Conservation (phyloP, 169 alveolate genomes). For the Cryptosporidium ubiquitum region DNA sequence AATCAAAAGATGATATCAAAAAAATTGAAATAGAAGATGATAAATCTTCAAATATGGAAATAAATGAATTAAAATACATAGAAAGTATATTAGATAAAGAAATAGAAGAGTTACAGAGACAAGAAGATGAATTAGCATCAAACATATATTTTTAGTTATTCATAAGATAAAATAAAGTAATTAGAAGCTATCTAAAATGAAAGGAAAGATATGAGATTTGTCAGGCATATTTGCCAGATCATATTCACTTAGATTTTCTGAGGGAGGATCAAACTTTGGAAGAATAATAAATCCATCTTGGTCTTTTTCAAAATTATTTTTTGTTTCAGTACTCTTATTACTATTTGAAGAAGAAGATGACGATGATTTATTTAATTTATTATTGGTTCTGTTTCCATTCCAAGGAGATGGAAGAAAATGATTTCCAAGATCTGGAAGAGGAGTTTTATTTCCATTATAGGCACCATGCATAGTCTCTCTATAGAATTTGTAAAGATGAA, state of each 20-base stretch:
- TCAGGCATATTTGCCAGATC: constrained; percentile 18
- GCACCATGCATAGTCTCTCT: constrained; percentile 73
- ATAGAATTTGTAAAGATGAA: constrained; percentile 57
- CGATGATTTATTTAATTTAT: background rate
- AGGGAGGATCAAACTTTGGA: constrained; percentile 28
- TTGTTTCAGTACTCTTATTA: background rate
- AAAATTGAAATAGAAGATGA: background rate
- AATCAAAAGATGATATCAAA: background rate
- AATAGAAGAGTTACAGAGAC: constrained; percentile 56
- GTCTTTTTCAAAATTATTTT: constrained; percentile 22
- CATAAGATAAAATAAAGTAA: background rate
- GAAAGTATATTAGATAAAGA: constrained; percentile 65
- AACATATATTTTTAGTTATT: constrained; percentile 1
- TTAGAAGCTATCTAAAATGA: constrained; percentile 36
- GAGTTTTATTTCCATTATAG: constrained; percentile 55
- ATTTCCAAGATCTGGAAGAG: constrained; percentile 62
- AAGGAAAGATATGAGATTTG: constrained; percentile 49
- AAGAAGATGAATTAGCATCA: constrained; percentile 32
- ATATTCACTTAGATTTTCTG: background rate
- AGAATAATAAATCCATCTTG: constrained; percentile 48
- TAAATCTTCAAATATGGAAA: background rate
- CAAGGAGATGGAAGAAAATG: constrained; percentile 55
- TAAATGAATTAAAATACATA: constrained; percentile 38
- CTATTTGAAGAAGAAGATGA: too few relatives aligned
- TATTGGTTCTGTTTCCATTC: background rate